These are phyloP conservation scores for Neoboletus magnificus DNA, from an alignment of 768 basidiomycete species.

Conservation along the genomic window DNA sequence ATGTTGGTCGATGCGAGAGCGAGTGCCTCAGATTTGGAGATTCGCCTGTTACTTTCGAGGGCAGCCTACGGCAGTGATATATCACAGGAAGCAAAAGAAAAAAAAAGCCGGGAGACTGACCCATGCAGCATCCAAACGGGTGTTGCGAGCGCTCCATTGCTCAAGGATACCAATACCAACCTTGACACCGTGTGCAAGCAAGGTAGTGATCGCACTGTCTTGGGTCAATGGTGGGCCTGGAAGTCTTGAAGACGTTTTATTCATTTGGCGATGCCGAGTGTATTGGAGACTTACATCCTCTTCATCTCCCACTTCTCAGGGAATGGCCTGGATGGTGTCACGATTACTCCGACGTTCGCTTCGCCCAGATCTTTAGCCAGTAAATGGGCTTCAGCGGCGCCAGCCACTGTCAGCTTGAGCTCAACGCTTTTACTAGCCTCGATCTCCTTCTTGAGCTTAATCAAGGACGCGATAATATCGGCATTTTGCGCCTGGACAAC, in stretches of 20 bases:
- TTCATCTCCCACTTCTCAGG: conserved; percentile 67
- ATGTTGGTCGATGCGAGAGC: conserved; percentile 54
- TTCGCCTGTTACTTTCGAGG: conserved; percentile 35
- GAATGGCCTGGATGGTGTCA: conserved; percentile 66
- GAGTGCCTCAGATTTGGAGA: conserved; percentile 47
- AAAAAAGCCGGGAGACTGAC: conserved; percentile 38
- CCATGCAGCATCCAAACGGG: conserved; percentile 82
- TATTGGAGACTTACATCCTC: conserved; percentile 24
- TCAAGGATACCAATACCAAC: conserved; percentile 66
- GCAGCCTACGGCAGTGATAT: conserved; percentile 32
- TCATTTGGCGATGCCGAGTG: background rate
- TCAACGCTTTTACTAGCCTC: conserved; percentile 42
- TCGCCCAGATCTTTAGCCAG: conserved; percentile 69
- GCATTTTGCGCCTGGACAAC: conserved; percentile 74
- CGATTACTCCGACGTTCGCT: conserved; percentile 67
- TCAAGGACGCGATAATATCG: conserved; percentile 76
- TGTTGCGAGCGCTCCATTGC: conserved; percentile 70
- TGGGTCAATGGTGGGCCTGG: conserved; percentile 33
- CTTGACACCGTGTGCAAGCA: conserved; percentile 67
- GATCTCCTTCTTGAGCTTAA: conserved; percentile 64
- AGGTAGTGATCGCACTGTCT: conserved; percentile 53
- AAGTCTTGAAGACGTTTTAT: conserved; percentile 19
- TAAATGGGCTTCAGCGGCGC: conserved; percentile 67
- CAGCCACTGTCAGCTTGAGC: conserved; percentile 60
- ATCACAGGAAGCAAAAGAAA: conserved; percentile 20